Conservation (phyloP, 768 basidiomycete genomes). For the Melanogaster broomeanus region DNA sequence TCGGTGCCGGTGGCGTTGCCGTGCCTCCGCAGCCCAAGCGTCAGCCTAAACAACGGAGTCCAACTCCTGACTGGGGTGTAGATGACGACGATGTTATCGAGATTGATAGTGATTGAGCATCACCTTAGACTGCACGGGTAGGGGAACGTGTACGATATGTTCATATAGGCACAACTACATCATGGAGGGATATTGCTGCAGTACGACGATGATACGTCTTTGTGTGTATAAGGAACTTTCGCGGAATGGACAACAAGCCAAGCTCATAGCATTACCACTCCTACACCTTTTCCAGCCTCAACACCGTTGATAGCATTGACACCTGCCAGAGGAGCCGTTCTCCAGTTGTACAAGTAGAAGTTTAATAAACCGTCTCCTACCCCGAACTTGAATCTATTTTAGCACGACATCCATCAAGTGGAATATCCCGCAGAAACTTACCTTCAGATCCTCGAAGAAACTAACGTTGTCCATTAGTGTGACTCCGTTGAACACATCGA, state of each 20-base stretch:
- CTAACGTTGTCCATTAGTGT: constrained; percentile 92
- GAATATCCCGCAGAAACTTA: constrained; percentile 30
- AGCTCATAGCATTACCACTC: constrained; percentile 88
- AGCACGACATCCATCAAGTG: background rate
- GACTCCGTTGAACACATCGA: constrained; percentile 96
- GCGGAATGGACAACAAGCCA: too few species aligned
- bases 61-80: constrained; percentile 82
- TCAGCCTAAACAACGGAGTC: constrained; percentile 49
- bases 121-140: background rate
- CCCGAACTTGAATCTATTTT: constrained; percentile 69
- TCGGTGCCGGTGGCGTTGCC: constrained; percentile 58
- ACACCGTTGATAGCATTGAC: constrained; percentile 48
- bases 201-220: background rate
- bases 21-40: constrained; percentile 48
- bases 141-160: constrained; percentile 8
- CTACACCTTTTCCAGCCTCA: constrained; percentile 78
- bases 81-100: constrained; percentile 83
- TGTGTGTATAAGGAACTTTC: constrained; percentile 1
- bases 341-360: constrained; percentile 96
- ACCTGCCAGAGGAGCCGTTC: constrained; percentile 79
- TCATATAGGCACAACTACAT: constrained; percentile 3
- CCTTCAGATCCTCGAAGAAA: constrained; percentile 85
- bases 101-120: constrained; percentile 73
- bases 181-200: background rate
- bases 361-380: constrained; percentile 88